phyloP scores from a whole-genome alignment of 2,329 filamentous ascomycete species.

The Pestalotiopsis sp. region DNA sequence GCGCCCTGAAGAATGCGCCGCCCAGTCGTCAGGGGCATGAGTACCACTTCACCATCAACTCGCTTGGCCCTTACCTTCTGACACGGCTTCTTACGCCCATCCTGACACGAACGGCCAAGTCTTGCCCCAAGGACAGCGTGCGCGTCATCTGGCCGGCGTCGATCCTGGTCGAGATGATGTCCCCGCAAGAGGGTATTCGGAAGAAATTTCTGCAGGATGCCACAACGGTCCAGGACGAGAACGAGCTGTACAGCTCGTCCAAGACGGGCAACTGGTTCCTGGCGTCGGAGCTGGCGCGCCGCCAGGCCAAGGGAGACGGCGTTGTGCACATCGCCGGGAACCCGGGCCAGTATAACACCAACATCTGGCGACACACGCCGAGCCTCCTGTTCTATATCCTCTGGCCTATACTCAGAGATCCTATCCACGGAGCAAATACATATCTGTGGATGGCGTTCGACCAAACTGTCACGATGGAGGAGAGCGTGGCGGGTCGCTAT shows the following conservation, averaged over 20 bases:
- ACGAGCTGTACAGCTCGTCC: conserved; percentile 22
- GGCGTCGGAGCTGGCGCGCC: conserved; percentile 24
- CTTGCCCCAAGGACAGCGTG: conserved; percentile 16
- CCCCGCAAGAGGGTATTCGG: conserved; percentile 20
- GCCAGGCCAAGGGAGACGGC: conserved; percentile 14
- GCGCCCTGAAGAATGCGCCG: conserved; percentile 21
- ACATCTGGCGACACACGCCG: conserved; percentile 18
- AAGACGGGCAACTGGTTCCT: conserved; percentile 26
- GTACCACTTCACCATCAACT: conserved; percentile 25
- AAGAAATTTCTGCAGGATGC: conserved; percentile 18
- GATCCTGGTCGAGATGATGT: conserved; percentile 22
- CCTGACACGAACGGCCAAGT: conserved; percentile 20
- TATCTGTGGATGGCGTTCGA: conserved; percentile 28
- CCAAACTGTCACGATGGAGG: conserved; percentile 20
- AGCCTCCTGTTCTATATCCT: not conserved
- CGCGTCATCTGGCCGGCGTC: conserved; percentile 25
- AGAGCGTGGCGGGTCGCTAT: conserved; percentile 21
- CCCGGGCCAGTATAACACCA: conserved; percentile 21
- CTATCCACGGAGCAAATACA: conserved; percentile 22
- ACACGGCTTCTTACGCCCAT: conserved; percentile 22
- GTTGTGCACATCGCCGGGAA: conserved; percentile 22
- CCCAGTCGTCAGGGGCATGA: conserved; percentile 22
- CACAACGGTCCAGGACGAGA: conserved; percentile 13
- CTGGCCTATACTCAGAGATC: not conserved
- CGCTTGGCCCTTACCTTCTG: conserved; percentile 21